Percentiles rank a stretch among this genome's conserved stretches.
Conservation (phyloP, 2,329 filamentous ascomycete species). For the Epichloe amarillans region DNA sequence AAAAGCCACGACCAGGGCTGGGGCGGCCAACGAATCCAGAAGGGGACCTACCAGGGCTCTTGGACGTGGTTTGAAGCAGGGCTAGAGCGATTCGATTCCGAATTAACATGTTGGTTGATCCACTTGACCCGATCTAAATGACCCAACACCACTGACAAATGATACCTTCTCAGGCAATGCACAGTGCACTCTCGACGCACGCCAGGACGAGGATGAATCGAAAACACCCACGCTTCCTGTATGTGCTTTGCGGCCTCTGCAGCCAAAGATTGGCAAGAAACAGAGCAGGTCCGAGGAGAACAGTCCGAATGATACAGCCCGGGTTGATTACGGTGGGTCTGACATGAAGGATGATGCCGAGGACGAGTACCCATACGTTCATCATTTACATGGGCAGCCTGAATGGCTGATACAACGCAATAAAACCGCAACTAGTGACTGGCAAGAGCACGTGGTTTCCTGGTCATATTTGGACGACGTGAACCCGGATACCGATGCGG, state of each 20-base stretch:
- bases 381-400: conserved; percentile 21
- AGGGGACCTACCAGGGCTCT: conserved; percentile 32
- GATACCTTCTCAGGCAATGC: conserved; percentile 13
- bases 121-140: neutral
- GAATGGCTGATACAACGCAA: conserved; percentile 36
- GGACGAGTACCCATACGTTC: conserved; percentile 20
- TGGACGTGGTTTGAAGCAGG: conserved; percentile 54
- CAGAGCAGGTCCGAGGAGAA: neutral
- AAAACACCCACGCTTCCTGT: conserved; percentile 15
- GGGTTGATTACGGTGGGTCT: neutral
- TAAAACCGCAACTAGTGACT: conserved; percentile 19
- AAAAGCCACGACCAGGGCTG: conserved; percentile 46
- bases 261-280: conserved; percentile 16
- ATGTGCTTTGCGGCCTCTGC: conserved; percentile 23
- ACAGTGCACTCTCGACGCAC: conserved; percentile 17
- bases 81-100: conserved; percentile 38
- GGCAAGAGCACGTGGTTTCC: conserved; percentile 31
- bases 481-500: conserved; percentile 27
- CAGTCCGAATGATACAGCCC: neutral
- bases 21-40: conserved; percentile 21
- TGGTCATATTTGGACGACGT: conserved; percentile 41
- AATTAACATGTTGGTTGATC: conserved; percentile 15
- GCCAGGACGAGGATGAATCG: conserved; percentile 12
- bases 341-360: neutral
- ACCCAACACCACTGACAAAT: conserved; percentile 1